Base-by-base conservation (phyloP, 805 yeast species). In the Candida insectorum region DNA sequence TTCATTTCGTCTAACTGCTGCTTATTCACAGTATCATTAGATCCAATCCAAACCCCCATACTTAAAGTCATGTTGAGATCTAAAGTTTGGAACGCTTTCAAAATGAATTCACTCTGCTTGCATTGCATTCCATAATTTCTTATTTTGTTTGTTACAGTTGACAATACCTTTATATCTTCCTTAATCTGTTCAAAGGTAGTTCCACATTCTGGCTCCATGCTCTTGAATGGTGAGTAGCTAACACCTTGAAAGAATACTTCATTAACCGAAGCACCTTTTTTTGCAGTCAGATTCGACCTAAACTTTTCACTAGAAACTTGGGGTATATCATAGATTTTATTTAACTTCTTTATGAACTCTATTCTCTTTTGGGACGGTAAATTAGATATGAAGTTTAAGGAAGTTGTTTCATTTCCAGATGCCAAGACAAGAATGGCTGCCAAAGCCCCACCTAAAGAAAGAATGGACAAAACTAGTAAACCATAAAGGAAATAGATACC, bases 111-210 rank as follows among this genome's bases (percentile, higher is more conserved):
- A 0, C 72, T 69, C 48, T 80, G 86, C 22, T 67, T 51, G 43
- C 88, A 81, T 41, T 77, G 82, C 33, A 78, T 71, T 0, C 85
- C 82, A 42, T 75, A 77, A 1, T 75, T 66, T 43, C 81, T 61
- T 7, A 83, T 52, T 39, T 77, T 70, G 0, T 69, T 65, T 0
- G 89, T 81, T 0, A 81, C 65, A 18, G 66, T 74, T 0, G 87
- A 76, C 6, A 83, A 42, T 8, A 71, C 48, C 0, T 79, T 77
- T 16, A 82, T 44, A 43, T 83, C 89, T 14, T 72, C 52, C 28
- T 76, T 41, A 0, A 79, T 73, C 3, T 75, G 80, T 33, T 69
- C 57, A 33, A 56, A 53, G 0, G 60, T 60, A 1, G 58, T 62
- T 1, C 77, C 80, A 60, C 86, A 81, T 12, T 42, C 30, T 0